Base-by-base conservation (phyloP, 495 filamentous ascomycete species). In the Lindgomyces ingoldianus region DNA sequence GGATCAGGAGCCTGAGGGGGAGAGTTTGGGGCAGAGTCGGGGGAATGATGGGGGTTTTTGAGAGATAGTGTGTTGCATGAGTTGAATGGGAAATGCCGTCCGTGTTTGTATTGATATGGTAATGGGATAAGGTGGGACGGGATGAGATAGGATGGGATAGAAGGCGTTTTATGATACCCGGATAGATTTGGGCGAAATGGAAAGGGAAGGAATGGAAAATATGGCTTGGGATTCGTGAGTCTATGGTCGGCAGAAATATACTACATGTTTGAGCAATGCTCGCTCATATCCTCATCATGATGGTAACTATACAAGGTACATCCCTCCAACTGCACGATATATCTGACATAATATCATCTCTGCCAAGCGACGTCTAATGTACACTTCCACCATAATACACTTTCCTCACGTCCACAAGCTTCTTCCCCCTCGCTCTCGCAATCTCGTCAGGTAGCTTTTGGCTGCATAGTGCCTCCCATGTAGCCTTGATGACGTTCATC, bases 401-500 rank as follows among this genome's bases (percentile, higher is more conserved):
- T 81, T 92, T 97, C 71, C 94, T 81, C 48, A 93, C 88, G 81
- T 98, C 94, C 18, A 98, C 91, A 67, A 98, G 76, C 83, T 98
- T 98, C 83, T 86, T 91, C 46, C 94, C 93, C 53, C 91, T 77
- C 42, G 87, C 93, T 29, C 87, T 79, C 46, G 94, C 94, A 73
- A 98, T 83, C 70, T 91, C 87, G 73, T 98, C 91, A 10, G 95
- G 95, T 67, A 93, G 77, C 60, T 81, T 83, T 80, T 99, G 94
- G 77, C 76, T 88, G 77, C 83, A 80, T 47, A 99, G 80, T 0
- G 93, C 94, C 72, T 92, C 69, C 72, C 89, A 89, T 27, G 89
- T 84, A 14, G 94, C 93, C 79, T 97, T 97, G 69, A 96, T 87
- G 14, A 91, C 88, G 77, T 99, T 99, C 91, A 98, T 95, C 56